These are phyloP conservation scores for Pythium utonaiense DNA, from an alignment of 352 stramenopile species.

Conservation along the genomic window DNA sequence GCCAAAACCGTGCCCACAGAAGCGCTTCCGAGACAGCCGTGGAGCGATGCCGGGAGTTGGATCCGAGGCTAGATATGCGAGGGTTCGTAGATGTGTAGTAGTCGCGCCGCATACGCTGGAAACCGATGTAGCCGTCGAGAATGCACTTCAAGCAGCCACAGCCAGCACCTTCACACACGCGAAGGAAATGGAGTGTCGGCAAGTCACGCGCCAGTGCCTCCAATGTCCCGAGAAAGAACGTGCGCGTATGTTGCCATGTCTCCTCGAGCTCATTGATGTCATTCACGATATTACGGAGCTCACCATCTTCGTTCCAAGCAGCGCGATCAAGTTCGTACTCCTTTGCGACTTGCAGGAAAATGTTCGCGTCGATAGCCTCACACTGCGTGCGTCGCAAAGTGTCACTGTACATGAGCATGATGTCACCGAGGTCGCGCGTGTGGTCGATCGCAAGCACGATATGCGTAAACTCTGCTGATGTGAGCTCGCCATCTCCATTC, in stretches of 20 bases:
- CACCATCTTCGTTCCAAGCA: conserved; percentile 65
- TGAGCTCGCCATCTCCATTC: conserved; percentile 76
- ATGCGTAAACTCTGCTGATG: conserved; percentile 70
- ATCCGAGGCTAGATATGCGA: not conserved
- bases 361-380: conserved; percentile 47
- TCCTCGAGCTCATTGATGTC: conserved; percentile 53
- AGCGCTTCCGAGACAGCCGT: conserved; percentile 50
- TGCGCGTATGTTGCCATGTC: conserved; percentile 51
- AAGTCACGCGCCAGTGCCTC: conserved; percentile 57
- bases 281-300: conserved; percentile 68
- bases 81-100: conserved; percentile 15
- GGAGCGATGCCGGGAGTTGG: not conserved
- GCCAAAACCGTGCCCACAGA: conserved; percentile 77
- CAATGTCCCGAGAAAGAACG: conserved; percentile 71
- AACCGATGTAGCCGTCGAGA: conserved; percentile 74
- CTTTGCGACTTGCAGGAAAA: conserved; percentile 71
- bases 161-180: conserved; percentile 62
- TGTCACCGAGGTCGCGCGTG: conserved; percentile 53
- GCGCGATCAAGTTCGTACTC: conserved; percentile 71
- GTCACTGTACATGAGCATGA: conserved; percentile 81
- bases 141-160: conserved; percentile 83
- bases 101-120: conserved; percentile 69
- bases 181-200: conserved; percentile 45
- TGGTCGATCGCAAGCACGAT: conserved; percentile 80
- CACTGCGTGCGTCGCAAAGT: conserved; percentile 62